These are phyloP conservation scores for Ceriops zippeliana DNA, from an alignment of 345 rosid species.

Conservation along the genomic window DNA sequence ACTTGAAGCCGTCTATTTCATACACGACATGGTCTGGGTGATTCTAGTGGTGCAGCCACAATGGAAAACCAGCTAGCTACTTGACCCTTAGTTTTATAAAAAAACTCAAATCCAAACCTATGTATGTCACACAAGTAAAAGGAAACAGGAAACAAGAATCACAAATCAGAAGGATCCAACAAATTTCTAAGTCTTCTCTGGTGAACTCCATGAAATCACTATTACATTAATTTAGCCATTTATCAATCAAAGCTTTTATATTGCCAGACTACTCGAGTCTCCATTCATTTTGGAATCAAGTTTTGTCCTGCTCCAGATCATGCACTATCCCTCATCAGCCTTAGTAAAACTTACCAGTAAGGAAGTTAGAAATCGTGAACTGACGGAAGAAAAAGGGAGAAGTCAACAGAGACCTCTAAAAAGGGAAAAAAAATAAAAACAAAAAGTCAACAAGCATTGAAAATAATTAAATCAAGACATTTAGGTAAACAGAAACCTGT, in stretches of 20 bases:
- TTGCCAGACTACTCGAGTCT: background rate
- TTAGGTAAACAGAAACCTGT: background rate
- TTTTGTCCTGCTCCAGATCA: background rate
- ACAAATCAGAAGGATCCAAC: background rate
- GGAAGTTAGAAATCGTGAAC: background rate
- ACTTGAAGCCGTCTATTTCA: too few species aligned
- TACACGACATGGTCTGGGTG: too few species aligned
- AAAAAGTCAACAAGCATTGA: background rate
- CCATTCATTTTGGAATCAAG: background rate
- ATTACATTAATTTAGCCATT: background rate
- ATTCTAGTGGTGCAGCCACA: too few species aligned
- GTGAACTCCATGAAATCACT: background rate
- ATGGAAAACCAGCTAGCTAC: slow-evolving; percentile 3
- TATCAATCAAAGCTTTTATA: background rate
- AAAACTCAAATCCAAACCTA: too few species aligned
- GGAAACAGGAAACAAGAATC: background rate
- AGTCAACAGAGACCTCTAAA: background rate
- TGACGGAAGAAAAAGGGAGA: slow-evolving; percentile 4
- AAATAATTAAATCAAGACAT: background rate
- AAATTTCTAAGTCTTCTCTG: background rate
- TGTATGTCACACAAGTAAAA: background rate
- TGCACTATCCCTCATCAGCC: background rate
- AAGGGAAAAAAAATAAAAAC: background rate
- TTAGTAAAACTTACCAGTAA: background rate
- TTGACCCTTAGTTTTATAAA: too few species aligned